Percentiles rank a stretch among this genome's conserved stretches.
These are phyloP conservation scores for Ramalina intermedia DNA, from an alignment of 495 filamentous ascomycete genomes.

Conservation along the genomic window DNA sequence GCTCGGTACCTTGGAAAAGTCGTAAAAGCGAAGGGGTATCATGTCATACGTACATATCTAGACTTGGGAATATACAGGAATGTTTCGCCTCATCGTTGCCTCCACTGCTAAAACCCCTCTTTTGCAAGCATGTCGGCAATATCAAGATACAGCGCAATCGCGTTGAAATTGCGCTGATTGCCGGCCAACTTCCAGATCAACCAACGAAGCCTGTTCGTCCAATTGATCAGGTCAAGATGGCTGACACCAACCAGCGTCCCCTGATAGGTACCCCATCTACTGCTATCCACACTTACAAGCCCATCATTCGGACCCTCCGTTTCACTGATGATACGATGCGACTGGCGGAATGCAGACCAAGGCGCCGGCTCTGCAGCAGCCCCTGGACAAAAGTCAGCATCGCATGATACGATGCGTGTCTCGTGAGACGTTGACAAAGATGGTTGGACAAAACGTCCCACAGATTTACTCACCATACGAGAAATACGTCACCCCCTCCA, in stretches of 20 bases:
- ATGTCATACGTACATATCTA: too few species aligned
- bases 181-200: conserved; percentile 52
- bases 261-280: conserved; percentile 82
- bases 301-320: conserved; percentile 83
- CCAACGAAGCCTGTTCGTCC: conserved; percentile 75
- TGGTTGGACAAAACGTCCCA: neutral
- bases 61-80: too few species aligned
- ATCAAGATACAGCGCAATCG: conserved; percentile 82
- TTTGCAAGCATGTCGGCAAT: conserved; percentile 47
- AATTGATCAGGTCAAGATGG: conserved; percentile 91
- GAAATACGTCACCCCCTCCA: conserved; percentile 35
- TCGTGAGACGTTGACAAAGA: conserved; percentile 56
- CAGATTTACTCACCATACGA: conserved; percentile 21
- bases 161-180: conserved; percentile 67
- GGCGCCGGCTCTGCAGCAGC: conserved; percentile 52
- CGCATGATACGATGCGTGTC: too few species aligned
- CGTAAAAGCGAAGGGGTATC: too few species aligned
- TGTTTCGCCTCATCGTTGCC: neutral
- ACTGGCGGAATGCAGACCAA: conserved; percentile 61
- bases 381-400: conserved; percentile 67
- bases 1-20: neutral
- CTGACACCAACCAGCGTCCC: conserved; percentile 79
- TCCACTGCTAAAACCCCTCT: conserved; percentile 1
- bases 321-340: conserved; percentile 53
- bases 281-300: conserved; percentile 75